Evolutionary conservation across 306 rosid genomes (phyloP).

Genomic region (Hippophae rhamnoides): DNA sequence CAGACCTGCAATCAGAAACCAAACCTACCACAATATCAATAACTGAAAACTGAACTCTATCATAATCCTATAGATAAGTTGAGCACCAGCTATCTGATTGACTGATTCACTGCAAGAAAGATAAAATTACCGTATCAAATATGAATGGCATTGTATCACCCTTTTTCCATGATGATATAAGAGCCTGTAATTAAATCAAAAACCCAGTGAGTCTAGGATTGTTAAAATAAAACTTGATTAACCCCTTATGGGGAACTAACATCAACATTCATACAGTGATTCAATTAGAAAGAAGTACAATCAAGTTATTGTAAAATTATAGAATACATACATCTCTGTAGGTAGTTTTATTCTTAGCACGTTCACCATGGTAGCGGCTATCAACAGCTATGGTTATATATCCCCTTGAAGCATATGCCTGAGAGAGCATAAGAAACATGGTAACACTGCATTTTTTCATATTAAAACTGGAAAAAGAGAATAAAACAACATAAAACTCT

Average conservation of each 20-base stretch:
- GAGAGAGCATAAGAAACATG: constrained; percentile 8
- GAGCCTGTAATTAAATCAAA: constrained; percentile 51
- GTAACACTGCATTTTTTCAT: constrained; percentile 9
- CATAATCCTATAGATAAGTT: constrained; percentile 10
- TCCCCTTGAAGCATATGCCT: constrained; percentile 94
- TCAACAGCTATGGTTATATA: constrained; percentile 68
- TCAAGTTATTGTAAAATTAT: neutral
- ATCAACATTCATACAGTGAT: neutral
- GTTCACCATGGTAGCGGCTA: constrained; percentile 97
- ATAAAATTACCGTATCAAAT: constrained; percentile 69
- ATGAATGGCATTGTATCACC: constrained; percentile 93
- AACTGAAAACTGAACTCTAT: constrained; percentile 13
- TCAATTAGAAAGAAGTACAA: neutral
- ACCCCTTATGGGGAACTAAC: constrained; percentile 4
- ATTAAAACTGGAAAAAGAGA: neutral
- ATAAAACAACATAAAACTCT: neutral
- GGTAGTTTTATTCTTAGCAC: constrained; percentile 51
- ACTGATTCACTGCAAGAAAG: constrained; percentile 12
- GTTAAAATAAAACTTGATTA: constrained; percentile 3
- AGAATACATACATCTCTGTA: constrained; percentile 44
- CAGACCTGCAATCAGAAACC: constrained; percentile 48
- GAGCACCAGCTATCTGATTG: constrained; percentile 9
- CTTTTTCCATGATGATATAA: constrained; percentile 65
- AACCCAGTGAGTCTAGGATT: neutral
- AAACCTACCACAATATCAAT: constrained; percentile 11